Conservation (phyloP, 2,329 filamentous ascomycete species). For the Exophiala aquamarina region DNA sequence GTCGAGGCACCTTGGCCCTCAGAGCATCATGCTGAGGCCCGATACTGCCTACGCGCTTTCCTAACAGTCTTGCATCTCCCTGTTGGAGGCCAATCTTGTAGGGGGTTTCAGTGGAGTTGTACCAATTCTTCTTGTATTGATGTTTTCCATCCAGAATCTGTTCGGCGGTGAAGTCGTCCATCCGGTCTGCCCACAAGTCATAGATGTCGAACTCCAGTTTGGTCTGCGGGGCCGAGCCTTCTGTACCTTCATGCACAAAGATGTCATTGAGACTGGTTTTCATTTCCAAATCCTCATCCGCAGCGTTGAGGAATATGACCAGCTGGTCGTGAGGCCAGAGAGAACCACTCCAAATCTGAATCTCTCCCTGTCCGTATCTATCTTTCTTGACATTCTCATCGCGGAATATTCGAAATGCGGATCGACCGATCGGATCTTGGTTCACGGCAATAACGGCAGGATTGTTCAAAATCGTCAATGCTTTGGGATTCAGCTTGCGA, state of each 20-base stretch:
- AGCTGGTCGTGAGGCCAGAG: conserved; percentile 50
- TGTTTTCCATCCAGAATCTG: conserved; percentile 42
- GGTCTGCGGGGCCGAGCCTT: conserved; percentile 43
- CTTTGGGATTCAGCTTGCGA: conserved; percentile 37
- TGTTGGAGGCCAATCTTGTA: conserved; percentile 47
- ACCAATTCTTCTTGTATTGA: conserved; percentile 38
- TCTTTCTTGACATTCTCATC: conserved; percentile 43
- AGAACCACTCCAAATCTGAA: conserved; percentile 51
- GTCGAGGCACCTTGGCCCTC: conserved; percentile 39
- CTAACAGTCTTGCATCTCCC: conserved; percentile 47
- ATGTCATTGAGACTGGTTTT: conserved; percentile 54
- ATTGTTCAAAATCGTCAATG: conserved; percentile 48
- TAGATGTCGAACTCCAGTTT: conserved; percentile 51
- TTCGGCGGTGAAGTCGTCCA: conserved; percentile 47
- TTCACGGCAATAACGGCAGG: conserved; percentile 50
- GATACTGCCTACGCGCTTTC: conserved; percentile 48
- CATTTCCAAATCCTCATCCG: conserved; percentile 44
- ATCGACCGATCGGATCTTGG: conserved; percentile 45
- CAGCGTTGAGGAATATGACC: conserved; percentile 54
- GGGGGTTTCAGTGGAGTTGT: conserved; percentile 50
- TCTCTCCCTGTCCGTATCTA: conserved; percentile 45
- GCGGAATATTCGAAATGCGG: conserved; percentile 47
- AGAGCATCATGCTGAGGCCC: conserved; percentile 38
- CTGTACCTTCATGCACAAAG: conserved; percentile 49
- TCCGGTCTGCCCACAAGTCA: conserved; percentile 56